These are phyloP conservation scores for Mycena galopus DNA, from an alignment of 768 basidiomycete genomes.

Conservation along the genomic window DNA sequence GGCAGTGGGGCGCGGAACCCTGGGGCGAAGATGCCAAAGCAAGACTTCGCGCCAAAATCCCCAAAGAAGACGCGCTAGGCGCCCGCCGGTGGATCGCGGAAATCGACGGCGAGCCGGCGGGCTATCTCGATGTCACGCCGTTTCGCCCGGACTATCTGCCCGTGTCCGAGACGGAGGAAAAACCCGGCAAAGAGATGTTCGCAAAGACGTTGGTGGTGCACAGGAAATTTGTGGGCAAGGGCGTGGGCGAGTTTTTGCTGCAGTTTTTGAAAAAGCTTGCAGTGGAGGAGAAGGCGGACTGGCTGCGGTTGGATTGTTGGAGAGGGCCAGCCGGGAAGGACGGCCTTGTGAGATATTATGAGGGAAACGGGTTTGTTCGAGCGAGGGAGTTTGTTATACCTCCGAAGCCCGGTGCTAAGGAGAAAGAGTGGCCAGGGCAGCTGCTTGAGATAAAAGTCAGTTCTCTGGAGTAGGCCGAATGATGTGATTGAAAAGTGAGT, in stretches of 20 bases:
- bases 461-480: neutral
- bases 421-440: slow-evolving; percentile 29
- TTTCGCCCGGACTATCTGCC: slow-evolving; percentile 32
- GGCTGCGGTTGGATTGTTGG: slow-evolving; percentile 33
- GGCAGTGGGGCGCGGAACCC: slow-evolving; percentile 29
- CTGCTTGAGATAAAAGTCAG: slow-evolving; percentile 31
- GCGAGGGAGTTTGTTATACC: slow-evolving; percentile 22
- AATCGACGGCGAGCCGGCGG: slow-evolving; percentile 23
- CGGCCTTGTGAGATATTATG: slow-evolving; percentile 30
- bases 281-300: slow-evolving; percentile 24
- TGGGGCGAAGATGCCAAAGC: slow-evolving; percentile 19
- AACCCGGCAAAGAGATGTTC: slow-evolving; percentile 30
- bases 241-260: slow-evolving; percentile 26
- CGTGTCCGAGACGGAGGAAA: slow-evolving; percentile 15
- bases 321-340: slow-evolving; percentile 30
- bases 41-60: neutral
- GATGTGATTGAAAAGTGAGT: neutral
- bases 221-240: slow-evolving; percentile 16
- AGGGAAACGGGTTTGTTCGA: slow-evolving; percentile 21
- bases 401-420: neutral
- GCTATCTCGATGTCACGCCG: slow-evolving; percentile 22
- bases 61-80: slow-evolving; percentile 5
- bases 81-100: slow-evolving; percentile 30
- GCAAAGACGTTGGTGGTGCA: slow-evolving; percentile 25
- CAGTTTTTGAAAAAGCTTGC: slow-evolving; percentile 18